Evolutionary conservation across 768 basidiomycete species (phyloP), one percentile per base, ranked within the genome.

Genomic region (Naematelia aurantialba): DNA sequence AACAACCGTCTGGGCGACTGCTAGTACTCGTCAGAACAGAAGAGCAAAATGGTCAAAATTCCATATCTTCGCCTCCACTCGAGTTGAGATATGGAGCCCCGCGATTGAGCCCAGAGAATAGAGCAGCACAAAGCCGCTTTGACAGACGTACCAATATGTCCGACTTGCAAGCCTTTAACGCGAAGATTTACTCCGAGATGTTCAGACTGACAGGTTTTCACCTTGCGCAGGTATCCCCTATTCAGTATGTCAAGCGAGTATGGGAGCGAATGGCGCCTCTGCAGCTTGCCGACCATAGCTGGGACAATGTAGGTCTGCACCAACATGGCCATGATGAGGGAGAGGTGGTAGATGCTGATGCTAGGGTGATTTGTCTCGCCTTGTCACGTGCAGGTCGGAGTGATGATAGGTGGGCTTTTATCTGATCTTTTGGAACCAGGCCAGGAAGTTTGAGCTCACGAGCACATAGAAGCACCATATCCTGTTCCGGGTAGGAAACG

Each of bases 251-350:
- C 42, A 73, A 74, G 58, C 34, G 56, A 14, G 73, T 68, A 42
- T 77, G 76, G 76, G 74, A 77, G 58, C 59, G 71, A 31, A 88
- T 96, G 63, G 91, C 92, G 1, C 93, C 93, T 2, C 81, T 91
- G 21, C 81, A 84, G 34, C 81, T 96, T 5, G 92, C 93, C 17
- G 91, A 88, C 65, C 84, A 82, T 61, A 68, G 62, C 58, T 97
- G 93, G 91, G 93, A 97, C 71, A 97, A 97, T 78, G 92, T 96
- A 64, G 79, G 88, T 79, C 45, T 55, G 42, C 26, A 31, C 55
- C 19, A 8, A 52, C 19, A 22, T n/a, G 34, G 17, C 17, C 17
- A 39, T 39, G 8, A 8, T 39, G 34, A 42, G 22, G 5, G 24
- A 21, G 24, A 21, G 44, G 30, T 46, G 44, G 30, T 46, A 52